Conservation (phyloP, 208 protist species). For the Acanthamoeba lenticulata region DNA sequence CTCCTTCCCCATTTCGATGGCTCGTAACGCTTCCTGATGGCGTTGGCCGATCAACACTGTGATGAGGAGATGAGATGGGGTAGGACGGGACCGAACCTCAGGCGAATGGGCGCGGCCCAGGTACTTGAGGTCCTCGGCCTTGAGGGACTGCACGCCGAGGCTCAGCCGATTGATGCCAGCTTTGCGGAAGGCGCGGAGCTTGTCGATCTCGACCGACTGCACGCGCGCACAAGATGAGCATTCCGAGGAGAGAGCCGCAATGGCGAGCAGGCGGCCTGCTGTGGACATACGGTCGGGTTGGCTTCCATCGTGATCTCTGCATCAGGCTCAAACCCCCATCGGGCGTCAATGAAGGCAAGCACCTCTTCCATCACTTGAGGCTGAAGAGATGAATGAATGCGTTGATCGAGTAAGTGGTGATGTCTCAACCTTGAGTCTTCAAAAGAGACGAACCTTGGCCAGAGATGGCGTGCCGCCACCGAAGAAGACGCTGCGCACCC, state of each 20-base stretch:
- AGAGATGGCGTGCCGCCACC: conserved; percentile 78
- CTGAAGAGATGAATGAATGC: background rate
- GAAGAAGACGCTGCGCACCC: conserved; percentile 72
- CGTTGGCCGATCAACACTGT: background rate
- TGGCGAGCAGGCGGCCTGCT: background rate
- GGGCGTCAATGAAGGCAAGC: background rate
- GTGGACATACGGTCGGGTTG: conserved; percentile 63
- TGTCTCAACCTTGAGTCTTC: too few relatives aligned
- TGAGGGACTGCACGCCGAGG: conserved; percentile 65
- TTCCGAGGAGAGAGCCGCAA: background rate
- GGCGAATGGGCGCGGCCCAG: conserved; percentile 55
- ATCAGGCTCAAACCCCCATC: background rate
- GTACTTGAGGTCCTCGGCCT: conserved; percentile 42
- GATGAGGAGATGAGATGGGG: background rate
- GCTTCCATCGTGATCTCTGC: conserved; percentile 75
- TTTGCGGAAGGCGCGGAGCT: conserved; percentile 66
- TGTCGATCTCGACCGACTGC: background rate
- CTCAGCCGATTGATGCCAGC: conserved; percentile 70
- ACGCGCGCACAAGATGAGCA: background rate
- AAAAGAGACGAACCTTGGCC: conserved; percentile 34
- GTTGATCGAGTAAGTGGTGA: background rate
- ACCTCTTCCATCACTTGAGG: conserved; percentile 50
- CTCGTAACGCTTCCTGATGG: conserved; percentile 15
- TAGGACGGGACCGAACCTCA: background rate
- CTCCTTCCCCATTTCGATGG: background rate